These are phyloP conservation scores for Patellaria atrata DNA, from an alignment of 495 filamentous ascomycete genomes.

Conservation along the genomic window DNA sequence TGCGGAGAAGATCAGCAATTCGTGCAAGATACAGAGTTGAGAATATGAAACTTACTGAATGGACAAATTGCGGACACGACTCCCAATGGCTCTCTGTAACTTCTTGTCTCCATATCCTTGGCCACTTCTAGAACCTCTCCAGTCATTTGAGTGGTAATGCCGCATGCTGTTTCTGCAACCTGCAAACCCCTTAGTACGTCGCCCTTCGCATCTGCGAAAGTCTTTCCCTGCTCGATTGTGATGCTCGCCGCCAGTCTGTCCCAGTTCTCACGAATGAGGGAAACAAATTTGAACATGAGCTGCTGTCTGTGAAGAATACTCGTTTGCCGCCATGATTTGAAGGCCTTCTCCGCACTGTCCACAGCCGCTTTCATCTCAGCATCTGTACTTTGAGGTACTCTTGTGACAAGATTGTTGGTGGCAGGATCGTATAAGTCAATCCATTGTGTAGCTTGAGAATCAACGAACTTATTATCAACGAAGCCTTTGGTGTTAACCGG, in stretches of 20 bases:
- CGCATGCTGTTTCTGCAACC: constrained; percentile 92
- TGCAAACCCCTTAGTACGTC: constrained; percentile 92
- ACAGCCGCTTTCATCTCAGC: constrained; percentile 81
- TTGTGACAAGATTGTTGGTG: constrained; percentile 93
- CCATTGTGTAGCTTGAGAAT: constrained; percentile 62
- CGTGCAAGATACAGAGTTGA: not conserved
- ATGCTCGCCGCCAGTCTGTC: constrained; percentile 90
- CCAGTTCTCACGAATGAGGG: constrained; percentile 86
- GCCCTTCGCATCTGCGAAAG: constrained; percentile 86
- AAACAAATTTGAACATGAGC: constrained; percentile 94
- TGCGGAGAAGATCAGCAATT: constrained; percentile 22
- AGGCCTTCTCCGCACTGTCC: constrained; percentile 75
- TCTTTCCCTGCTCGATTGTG: constrained; percentile 97
- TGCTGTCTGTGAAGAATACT: constrained; percentile 78
- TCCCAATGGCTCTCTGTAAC: constrained; percentile 83
- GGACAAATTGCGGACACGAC: constrained; percentile 96
- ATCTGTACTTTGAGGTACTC: constrained; percentile 91
- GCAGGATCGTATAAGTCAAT: constrained; percentile 92
- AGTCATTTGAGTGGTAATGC: constrained; percentile 83
- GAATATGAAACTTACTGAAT: constrained; percentile 61
- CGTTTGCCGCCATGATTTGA: constrained; percentile 71
- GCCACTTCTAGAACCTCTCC: constrained; percentile 93
- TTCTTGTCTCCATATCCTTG: constrained; percentile 97
- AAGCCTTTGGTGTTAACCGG: constrained; percentile 80
- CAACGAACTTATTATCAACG: constrained; percentile 75